phyloP scores from a whole-genome alignment of 108 stramenopile genomes.

The Nitzschia inconspicua region DNA sequence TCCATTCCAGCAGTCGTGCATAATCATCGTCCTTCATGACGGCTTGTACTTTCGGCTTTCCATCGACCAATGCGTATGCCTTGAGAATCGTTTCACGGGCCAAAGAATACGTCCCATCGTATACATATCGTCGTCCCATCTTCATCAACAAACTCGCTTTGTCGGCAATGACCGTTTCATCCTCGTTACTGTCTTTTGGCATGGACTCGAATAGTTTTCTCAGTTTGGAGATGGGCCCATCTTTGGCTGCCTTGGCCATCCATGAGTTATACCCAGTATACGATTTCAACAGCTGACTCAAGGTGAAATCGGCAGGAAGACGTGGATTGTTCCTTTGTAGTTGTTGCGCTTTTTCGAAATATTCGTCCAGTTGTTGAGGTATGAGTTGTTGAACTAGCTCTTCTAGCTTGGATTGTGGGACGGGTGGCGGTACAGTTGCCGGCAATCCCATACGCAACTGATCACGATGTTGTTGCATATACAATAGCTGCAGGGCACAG shows the following conservation, averaged over 20 bases:
- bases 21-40: constrained; percentile 69
- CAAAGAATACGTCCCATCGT: constrained; percentile 55
- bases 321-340: constrained; percentile 20
- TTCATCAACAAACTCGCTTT: constrained; percentile 57
- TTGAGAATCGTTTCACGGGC: constrained; percentile 69
- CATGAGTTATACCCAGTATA: constrained; percentile 84
- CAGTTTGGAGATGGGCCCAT: constrained; percentile 49
- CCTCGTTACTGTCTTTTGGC: constrained; percentile 18
- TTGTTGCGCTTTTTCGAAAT: constrained; percentile 8
- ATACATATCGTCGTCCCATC: constrained; percentile 73
- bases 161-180: constrained; percentile 26
- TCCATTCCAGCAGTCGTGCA: constrained; percentile 81
- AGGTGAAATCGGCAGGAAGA: constrained; percentile 76
- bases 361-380: constrained; percentile 61
- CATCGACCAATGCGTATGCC: constrained; percentile 52
- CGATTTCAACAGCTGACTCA: constrained; percentile 69
- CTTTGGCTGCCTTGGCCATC: constrained; percentile 77
- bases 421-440: constrained; percentile 62
- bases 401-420: constrained; percentile 78
- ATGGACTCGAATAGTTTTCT: constrained; percentile 38
- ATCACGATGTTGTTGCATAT: constrained; percentile 82
- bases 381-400: constrained; percentile 63
- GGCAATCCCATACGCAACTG: constrained; percentile 73
- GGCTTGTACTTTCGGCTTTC: constrained; percentile 21
- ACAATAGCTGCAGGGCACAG: constrained; percentile 80